phyloP scores from a whole-genome alignment of 2,329 filamentous ascomycete genomes.

The Fusarium nisikadoi region DNA sequence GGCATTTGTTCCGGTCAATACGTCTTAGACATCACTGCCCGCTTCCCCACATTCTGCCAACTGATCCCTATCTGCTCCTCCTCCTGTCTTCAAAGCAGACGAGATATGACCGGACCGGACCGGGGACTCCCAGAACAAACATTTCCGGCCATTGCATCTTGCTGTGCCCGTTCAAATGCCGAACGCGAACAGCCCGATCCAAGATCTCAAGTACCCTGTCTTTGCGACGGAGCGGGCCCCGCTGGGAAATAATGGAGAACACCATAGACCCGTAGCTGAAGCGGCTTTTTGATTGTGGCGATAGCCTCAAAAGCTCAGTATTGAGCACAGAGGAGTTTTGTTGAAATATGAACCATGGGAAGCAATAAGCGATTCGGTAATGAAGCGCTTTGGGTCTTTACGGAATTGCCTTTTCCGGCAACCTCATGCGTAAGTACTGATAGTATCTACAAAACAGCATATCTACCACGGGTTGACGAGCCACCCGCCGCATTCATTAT shows the following conservation, averaged over 20 bases:
- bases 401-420: background rate
- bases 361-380: too few species aligned
- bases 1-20: slow-evolving; percentile 40
- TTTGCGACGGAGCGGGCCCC: slow-evolving; percentile 19
- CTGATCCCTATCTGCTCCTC: background rate
- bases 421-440: background rate
- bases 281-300: slow-evolving; percentile 10
- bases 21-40: slow-evolving; percentile 13
- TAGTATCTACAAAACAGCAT: background rate
- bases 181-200: slow-evolving; percentile 26
- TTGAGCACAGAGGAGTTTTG: too few species aligned
- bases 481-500: background rate
- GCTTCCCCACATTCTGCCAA: slow-evolving; percentile 9
- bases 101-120: slow-evolving; percentile 28
- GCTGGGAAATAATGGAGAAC: slow-evolving; percentile 16
- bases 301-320: slow-evolving; percentile 29
- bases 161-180: slow-evolving; percentile 21
- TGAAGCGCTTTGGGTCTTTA: background rate
- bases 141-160: slow-evolving; percentile 11
- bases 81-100: slow-evolving; percentile 5
- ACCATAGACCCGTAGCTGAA: slow-evolving; percentile 27
- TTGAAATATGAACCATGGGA: background rate
- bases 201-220: slow-evolving; percentile 24
- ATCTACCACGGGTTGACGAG: background rate
- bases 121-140: slow-evolving; percentile 2